Evolutionary conservation across 306 rosid species (phyloP), one percentile per base, ranked within the genome.

Genomic region (Clitoria ternatea): DNA sequence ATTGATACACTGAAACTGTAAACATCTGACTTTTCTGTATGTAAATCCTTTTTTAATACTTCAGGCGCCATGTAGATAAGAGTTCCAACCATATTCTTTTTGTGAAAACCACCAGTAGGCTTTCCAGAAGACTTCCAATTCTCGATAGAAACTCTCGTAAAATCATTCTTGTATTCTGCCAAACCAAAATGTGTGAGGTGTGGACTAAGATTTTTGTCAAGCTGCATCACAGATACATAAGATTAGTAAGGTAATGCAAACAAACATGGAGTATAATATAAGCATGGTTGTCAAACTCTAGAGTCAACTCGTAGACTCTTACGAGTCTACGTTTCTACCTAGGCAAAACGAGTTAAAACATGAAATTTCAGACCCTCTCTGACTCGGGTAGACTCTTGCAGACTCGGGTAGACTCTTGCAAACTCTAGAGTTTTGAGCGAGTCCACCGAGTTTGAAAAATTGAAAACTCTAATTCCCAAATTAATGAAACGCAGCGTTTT

Each of bases 51-150:
- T 78, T 70, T 87, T 66, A 90, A 81, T 84, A 93, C 81, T 85
- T 93, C 98, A 79, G 98, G 98, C 32, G 98, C 92, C 98, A 93
- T 90, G 72, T 93, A 93, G 55, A 93, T 80, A 40, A 93, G 84
- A 13, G 98, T 93, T 54, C 97, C 98, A 66, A 93, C 98, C 97
- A 93, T 89, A 69, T 73, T 87, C 75, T 75, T 93, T 80, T 93
- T 93, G 83, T 93, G 96, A 74, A 93, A 93, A 69, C 98, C 98
- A 71, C 98, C 98, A 0, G 98, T 90, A 23, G 98, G 98, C 80
- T 93, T 90, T 45, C 97, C 98, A 60, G 82, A 73, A 73, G 98
- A 90, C 69, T 83, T 88, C 98, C 98, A 93, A 60, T 87, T 88
- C 66, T 81, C 87, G 33, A 81, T 69, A 74, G 90, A 87, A 15